Evolutionary conservation across 441 rosid genomes (phyloP).

Genomic region (Bocquillonia castaneifolia): DNA sequence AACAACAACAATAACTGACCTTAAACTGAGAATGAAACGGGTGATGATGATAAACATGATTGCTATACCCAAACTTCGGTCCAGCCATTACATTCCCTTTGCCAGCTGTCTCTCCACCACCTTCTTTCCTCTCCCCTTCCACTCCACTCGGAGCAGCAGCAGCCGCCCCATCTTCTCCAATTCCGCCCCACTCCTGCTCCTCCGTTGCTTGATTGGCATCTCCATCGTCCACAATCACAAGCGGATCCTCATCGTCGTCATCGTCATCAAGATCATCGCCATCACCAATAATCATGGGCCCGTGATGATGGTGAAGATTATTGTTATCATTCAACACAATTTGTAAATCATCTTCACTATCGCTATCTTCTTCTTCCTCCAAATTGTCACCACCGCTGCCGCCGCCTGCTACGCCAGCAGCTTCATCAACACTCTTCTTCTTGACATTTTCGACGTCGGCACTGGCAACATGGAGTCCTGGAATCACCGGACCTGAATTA

Average conservation of each 20-base stretch:
- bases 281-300: constrained; percentile 37
- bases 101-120: constrained; percentile 42
- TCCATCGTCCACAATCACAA: constrained; percentile 71
- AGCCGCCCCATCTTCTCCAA: constrained; percentile 45
- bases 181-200: constrained; percentile 62
- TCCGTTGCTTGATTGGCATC: constrained; percentile 54
- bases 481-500: constrained; percentile 37
- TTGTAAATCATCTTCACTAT: constrained; percentile 96
- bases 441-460: constrained; percentile 10
- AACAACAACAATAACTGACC: constrained; percentile 70
- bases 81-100: constrained; percentile 44
- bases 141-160: constrained; percentile 29
- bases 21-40: constrained; percentile 98
- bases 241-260: constrained; percentile 73
- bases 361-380: constrained; percentile 58
- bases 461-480: constrained; percentile 37
- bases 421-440: constrained; percentile 17
- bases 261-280: constrained; percentile 45
- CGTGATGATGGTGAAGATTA: too few relatives aligned
- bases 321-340: constrained; percentile 85
- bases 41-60: constrained; percentile 83
- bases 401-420: constrained; percentile 31
- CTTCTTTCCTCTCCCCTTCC: constrained; percentile 65
- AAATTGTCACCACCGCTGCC: constrained; percentile 38
- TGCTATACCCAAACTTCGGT: constrained; percentile 75